Conservation (phyloP, 1,284 basidiomycete species). For the Malassezia nana region DNA sequence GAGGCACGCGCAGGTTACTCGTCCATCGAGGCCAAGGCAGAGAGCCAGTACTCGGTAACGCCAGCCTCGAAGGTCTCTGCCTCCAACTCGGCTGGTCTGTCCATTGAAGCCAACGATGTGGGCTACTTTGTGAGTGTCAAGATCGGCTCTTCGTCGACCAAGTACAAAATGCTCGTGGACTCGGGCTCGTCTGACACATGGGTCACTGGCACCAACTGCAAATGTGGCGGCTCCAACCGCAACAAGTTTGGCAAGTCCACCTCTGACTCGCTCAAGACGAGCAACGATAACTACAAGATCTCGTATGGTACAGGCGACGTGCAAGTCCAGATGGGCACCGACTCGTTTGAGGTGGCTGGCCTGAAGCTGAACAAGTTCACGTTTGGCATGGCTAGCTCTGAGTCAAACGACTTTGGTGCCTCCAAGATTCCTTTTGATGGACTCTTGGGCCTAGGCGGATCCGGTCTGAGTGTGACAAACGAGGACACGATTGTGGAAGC, state of each 20-base stretch:
- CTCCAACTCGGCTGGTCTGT: constrained; percentile 60
- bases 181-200: constrained; percentile 76
- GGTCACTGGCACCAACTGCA: constrained; percentile 47
- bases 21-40: constrained; percentile 6
- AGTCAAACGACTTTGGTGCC: constrained; percentile 58
- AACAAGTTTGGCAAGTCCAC: constrained; percentile 58
- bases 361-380: constrained; percentile 58
- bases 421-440: constrained; percentile 59
- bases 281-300: constrained; percentile 57
- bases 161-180: constrained; percentile 64
- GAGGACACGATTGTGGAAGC: constrained; percentile 65
- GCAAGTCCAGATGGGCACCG: constrained; percentile 59
- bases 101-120: constrained; percentile 59
- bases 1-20: constrained; percentile 10
- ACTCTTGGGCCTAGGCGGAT: constrained; percentile 61
- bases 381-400: constrained; percentile 62
- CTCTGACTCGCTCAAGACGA: constrained; percentile 60
- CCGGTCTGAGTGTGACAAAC: constrained; percentile 55
- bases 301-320: constrained; percentile 66
- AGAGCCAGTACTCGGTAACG: constrained; percentile 20
- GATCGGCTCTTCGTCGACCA: constrained; percentile 64
- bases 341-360: constrained; percentile 62
- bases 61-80: constrained; percentile 49
- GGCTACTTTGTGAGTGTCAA: constrained; percentile 64
- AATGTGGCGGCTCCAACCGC: constrained; percentile 50